A percentile compares a stretch with the other conserved stretches of the same genome.
Conservation (phyloP, 257 asterid species). For the Nicotiana knightiana region DNA sequence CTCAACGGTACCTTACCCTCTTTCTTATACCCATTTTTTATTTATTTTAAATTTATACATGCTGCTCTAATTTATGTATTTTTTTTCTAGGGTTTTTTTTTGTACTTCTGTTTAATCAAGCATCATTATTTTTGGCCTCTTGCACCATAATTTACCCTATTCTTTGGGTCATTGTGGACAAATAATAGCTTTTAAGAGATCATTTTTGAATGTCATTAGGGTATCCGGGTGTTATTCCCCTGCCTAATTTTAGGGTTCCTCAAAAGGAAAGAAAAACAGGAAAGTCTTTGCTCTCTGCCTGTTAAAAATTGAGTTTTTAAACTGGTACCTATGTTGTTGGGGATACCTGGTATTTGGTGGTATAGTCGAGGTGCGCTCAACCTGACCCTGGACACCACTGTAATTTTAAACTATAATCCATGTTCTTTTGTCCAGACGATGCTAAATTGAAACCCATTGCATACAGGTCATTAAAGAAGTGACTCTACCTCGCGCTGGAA, state of each 20-base stretch:
- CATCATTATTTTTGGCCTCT: not conserved
- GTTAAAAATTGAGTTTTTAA: not conserved
- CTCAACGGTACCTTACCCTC: constrained; percentile 48
- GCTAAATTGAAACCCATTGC: not conserved
- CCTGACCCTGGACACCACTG: too few relatives aligned
- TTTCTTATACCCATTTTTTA: not conserved
- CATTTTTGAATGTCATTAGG: not conserved
- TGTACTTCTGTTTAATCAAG: not conserved
- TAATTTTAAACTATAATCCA: not conserved
- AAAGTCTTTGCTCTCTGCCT: not conserved
- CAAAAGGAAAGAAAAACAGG: not conserved
- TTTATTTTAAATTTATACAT: not conserved
- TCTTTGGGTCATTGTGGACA: too few relatives aligned
- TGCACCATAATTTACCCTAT: not conserved
- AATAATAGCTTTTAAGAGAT: not conserved
- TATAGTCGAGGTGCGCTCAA: too few relatives aligned
- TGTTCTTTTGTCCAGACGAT: not conserved
- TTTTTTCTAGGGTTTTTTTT: not conserved
- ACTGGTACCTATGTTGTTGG: too few relatives aligned
- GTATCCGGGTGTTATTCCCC: not conserved
- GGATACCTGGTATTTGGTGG: too few relatives aligned
- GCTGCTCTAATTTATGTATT: not conserved
- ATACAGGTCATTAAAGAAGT: not conserved
- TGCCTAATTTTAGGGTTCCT: not conserved
- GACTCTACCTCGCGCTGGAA: not conserved